Evolutionary conservation across 345 rosid genomes (phyloP).

Genomic region (Nephelium lappaceum): DNA sequence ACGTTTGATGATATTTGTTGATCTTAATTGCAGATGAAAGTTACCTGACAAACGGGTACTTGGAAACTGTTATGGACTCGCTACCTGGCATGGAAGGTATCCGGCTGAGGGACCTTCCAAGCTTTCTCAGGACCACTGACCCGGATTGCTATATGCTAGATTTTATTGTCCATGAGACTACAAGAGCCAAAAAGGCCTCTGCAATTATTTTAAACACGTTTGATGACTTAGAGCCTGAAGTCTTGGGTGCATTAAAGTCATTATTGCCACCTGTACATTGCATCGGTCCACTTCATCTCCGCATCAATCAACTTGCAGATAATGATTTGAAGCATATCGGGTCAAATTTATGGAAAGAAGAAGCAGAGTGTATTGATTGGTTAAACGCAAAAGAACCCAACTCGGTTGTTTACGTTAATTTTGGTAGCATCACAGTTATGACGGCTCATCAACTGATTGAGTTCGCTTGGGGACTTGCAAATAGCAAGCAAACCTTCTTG

Average conservation of each 20-base stretch:
- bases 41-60: slow-evolving; percentile 47
- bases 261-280: slow-evolving; percentile 44
- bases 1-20: not conserved
- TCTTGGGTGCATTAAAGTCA: slow-evolving; percentile 32
- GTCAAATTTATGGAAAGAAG: slow-evolving; percentile 63
- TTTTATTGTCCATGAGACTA: not conserved
- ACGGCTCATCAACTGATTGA: slow-evolving; percentile 43
- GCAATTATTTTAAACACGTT: slow-evolving; percentile 60
- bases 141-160: slow-evolving; percentile 33
- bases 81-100: slow-evolving; percentile 46
- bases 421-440: slow-evolving; percentile 67
- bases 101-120: slow-evolving; percentile 46
- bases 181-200: slow-evolving; percentile 38
- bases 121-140: slow-evolving; percentile 48
- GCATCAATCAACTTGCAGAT: slow-evolving; percentile 23
- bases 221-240: slow-evolving; percentile 43
- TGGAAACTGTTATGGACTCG: slow-evolving; percentile 52
- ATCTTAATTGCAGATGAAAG: slow-evolving; percentile 40
- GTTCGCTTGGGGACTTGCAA: slow-evolving; percentile 73
- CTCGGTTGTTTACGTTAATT: slow-evolving; percentile 63
- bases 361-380: slow-evolving; percentile 51
- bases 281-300: slow-evolving; percentile 53
- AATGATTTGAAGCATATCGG: slow-evolving; percentile 26
- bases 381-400: slow-evolving; percentile 41
- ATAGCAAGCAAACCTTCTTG: slow-evolving; percentile 48